Conservation (phyloP, 2,329 filamentous ascomycete genomes). For the Colletotrichum kahawae region DNA sequence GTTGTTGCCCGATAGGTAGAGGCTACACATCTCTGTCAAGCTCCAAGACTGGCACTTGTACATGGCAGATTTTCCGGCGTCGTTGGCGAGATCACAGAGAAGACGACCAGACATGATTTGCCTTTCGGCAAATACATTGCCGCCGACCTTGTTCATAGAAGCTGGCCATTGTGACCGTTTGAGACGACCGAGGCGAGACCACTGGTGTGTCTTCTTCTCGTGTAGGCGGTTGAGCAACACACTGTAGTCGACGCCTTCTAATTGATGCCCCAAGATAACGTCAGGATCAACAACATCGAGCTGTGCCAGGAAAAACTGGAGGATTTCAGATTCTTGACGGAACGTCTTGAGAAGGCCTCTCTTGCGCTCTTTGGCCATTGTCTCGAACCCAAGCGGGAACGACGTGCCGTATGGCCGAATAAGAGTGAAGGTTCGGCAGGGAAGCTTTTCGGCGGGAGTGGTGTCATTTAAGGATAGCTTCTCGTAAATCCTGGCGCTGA, state of each 20-base stretch:
- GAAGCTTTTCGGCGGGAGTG: slow-evolving; percentile 85
- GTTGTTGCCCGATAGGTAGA: slow-evolving; percentile 79
- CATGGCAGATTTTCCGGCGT: slow-evolving; percentile 97
- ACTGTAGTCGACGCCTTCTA: slow-evolving; percentile 98
- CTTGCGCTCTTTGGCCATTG: slow-evolving; percentile 72
- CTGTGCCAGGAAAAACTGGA: slow-evolving; percentile 88
- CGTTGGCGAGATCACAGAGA: slow-evolving; percentile 92
- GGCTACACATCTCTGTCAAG: slow-evolving; percentile 93
- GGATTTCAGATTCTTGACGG: slow-evolving; percentile 82
- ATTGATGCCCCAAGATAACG: slow-evolving; percentile 89
- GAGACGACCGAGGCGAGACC: slow-evolving; percentile 90
- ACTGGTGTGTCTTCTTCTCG: slow-evolving; percentile 90
- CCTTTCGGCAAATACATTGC: slow-evolving; percentile 91
- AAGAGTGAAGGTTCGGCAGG: slow-evolving; percentile 88
- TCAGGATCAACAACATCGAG: slow-evolving; percentile 90
- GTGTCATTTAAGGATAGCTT: slow-evolving; percentile 88
- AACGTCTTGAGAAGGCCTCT: slow-evolving; percentile 80
- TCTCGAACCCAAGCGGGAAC: slow-evolving; percentile 89
- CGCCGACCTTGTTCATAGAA: slow-evolving; percentile 82
- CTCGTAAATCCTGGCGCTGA: slow-evolving; percentile 91
- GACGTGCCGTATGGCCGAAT: slow-evolving; percentile 75
- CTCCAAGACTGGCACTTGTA: slow-evolving; percentile 98
- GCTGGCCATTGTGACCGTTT: slow-evolving; percentile 86
- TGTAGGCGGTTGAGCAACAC: slow-evolving; percentile 85
- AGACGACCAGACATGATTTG: slow-evolving; percentile 88